These are phyloP conservation scores for Cucumis variabilis DNA, from an alignment of 331 rosid genomes.

Conservation along the genomic window DNA sequence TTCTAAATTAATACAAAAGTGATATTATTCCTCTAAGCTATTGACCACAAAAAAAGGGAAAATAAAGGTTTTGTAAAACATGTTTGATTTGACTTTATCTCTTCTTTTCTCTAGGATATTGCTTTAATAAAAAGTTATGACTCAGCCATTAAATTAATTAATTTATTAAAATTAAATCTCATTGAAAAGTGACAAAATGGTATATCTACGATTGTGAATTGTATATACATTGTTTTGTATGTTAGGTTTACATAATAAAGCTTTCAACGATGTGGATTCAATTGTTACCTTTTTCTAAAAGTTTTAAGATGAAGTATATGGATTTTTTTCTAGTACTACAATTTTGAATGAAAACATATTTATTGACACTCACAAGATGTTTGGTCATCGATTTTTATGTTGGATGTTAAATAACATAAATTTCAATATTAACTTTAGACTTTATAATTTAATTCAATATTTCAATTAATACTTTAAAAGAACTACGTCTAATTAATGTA, in stretches of 20 bases:
- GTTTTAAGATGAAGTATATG: too few species aligned
- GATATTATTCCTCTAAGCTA: background rate
- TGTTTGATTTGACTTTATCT: background rate
- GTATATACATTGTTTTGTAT: background rate
- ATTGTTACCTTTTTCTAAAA: background rate
- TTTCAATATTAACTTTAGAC: too few species aligned
- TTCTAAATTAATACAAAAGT: background rate
- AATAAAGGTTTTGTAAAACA: background rate
- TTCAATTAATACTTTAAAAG: too few species aligned
- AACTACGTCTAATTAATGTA: too few species aligned
- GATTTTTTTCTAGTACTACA: too few species aligned
- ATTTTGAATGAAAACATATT: too few species aligned
- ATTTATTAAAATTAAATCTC: background rate
- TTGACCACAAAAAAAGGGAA: background rate
- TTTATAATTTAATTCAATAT: too few species aligned
- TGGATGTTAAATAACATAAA: too few species aligned
- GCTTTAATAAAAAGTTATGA: background rate
- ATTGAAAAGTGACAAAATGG: background rate
- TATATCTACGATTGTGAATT: background rate
- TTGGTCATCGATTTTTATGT: too few species aligned
- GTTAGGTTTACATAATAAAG: background rate
- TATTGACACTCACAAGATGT: too few species aligned
- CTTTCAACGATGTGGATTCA: background rate
- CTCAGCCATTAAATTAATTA: background rate
- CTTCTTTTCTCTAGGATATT: background rate